These are phyloP conservation scores for Russula olivacea DNA, from an alignment of 768 basidiomycete genomes.

Conservation along the genomic window DNA sequence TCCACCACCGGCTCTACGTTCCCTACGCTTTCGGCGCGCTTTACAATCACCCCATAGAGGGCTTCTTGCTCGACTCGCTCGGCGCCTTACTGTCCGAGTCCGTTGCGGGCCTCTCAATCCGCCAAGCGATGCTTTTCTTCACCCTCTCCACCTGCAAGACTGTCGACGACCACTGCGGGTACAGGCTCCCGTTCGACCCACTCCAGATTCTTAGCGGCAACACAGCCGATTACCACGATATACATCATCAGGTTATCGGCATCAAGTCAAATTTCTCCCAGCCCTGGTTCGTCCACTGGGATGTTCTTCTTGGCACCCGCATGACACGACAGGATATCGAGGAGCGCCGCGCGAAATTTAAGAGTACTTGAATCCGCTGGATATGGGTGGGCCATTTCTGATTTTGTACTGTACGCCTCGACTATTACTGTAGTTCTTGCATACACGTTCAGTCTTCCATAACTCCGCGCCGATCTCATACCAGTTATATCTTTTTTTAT, in stretches of 20 bases:
- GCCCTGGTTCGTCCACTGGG: constrained; percentile 96
- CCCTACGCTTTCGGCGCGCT: constrained; percentile 95
- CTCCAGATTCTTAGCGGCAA: constrained; percentile 80
- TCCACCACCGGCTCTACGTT: constrained; percentile 93
- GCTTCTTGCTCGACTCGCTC: constrained; percentile 79
- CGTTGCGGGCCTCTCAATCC: constrained; percentile 58
- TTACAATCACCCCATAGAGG: constrained; percentile 97
- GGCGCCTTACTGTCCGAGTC: constrained; percentile 76
- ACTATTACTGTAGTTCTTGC: not conserved
- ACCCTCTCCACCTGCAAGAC: constrained; percentile 82
- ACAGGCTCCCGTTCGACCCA: constrained; percentile 85
- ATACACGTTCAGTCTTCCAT: too few relatives aligned
- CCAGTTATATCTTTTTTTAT: not conserved
- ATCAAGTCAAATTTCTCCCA: constrained; percentile 96
- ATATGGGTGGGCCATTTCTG: too few relatives aligned
- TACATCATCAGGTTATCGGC: constrained; percentile 89
- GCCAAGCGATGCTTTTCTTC: constrained; percentile 85
- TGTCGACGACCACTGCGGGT: constrained; percentile 94
- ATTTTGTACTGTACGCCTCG: not conserved
- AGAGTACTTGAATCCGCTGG: not conserved
- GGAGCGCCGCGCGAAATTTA: constrained; percentile 32
- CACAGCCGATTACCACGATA: constrained; percentile 96
- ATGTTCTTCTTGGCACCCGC: constrained; percentile 74
- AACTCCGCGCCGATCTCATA: not conserved
- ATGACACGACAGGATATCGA: constrained; percentile 69